Evolutionary conservation across 2,329 filamentous ascomycete species (phyloP).

Genomic region (Malbranchea zuffiana): DNA sequence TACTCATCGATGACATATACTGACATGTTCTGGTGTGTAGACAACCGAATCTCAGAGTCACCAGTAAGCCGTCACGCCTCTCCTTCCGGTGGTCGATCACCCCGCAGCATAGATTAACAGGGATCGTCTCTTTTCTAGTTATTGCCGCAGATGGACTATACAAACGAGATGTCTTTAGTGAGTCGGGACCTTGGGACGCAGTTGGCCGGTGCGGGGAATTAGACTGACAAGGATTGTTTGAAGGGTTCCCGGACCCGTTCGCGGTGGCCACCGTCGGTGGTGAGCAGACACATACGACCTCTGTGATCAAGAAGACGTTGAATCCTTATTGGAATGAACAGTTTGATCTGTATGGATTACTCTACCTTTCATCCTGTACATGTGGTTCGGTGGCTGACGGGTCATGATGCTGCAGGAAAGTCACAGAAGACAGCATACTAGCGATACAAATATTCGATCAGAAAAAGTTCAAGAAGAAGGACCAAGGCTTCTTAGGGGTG

Average conservation of each 20-base stretch:
- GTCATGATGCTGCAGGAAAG: slow-evolving; percentile 50
- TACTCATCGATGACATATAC: slow-evolving; percentile 10
- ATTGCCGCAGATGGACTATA: slow-evolving; percentile 97
- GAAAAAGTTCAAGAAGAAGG: slow-evolving; percentile 99
- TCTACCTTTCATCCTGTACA: not conserved
- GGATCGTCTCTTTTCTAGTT: slow-evolving; percentile 49
- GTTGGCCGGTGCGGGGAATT: not conserved
- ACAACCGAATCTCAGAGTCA: slow-evolving; percentile 81
- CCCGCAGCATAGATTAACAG: slow-evolving; percentile 11
- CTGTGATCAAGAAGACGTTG: slow-evolving; percentile 90
- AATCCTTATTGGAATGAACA: slow-evolving; percentile 99
- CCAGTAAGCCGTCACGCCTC: slow-evolving; percentile 51
- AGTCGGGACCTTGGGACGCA: slow-evolving; percentile 31
- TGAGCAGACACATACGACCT: slow-evolving; percentile 96
- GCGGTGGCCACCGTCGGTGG: slow-evolving; percentile 94
- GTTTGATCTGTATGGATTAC: slow-evolving; percentile 75
- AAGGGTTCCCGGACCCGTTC: slow-evolving; percentile 95
- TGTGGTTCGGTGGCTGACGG: slow-evolving; percentile 6
- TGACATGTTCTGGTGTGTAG: slow-evolving; percentile 33
- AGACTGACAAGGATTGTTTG: slow-evolving; percentile 10
- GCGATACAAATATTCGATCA: slow-evolving; percentile 99
- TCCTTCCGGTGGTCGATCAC: slow-evolving; percentile 17
- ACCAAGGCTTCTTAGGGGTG: slow-evolving; percentile 93
- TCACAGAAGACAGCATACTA: slow-evolving; percentile 89
- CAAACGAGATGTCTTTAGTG: slow-evolving; percentile 98